Evolutionary conservation across 2,329 filamentous ascomycete genomes (phyloP).

Genomic region (Byssochlamys sp.): DNA sequence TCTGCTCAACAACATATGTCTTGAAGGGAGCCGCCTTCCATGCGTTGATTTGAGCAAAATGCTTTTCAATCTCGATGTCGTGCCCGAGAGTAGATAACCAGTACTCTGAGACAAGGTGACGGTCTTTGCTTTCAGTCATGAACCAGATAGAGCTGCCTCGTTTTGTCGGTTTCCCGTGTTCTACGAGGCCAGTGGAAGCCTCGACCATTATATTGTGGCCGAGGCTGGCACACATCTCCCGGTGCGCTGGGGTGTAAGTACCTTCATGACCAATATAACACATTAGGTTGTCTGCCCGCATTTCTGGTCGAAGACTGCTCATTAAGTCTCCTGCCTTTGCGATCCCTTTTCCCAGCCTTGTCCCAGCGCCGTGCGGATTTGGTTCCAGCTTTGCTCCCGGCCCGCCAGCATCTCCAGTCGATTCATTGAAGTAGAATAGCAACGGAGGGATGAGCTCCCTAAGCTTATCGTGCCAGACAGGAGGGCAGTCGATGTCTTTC

Average conservation of each 20-base stretch:
- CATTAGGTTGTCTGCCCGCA: conserved; percentile 95
- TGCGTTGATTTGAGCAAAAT: conserved; percentile 89
- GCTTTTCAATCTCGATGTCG: conserved; percentile 91
- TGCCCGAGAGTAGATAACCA: conserved; percentile 88
- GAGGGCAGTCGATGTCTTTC: conserved; percentile 92
- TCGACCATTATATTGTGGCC: conserved; percentile 99
- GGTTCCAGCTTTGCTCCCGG: conserved; percentile 43
- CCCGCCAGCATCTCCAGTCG: conserved; percentile 50
- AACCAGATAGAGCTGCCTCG: conserved; percentile 93
- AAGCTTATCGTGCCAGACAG: conserved; percentile 73
- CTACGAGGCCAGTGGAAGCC: conserved; percentile 55
- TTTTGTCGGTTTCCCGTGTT: conserved; percentile 60
- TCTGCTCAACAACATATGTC: conserved; percentile 86
- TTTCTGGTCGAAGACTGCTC: conserved; percentile 75
- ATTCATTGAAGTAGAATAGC: conserved; percentile 86
- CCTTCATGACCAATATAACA: conserved; percentile 97
- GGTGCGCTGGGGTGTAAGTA: conserved; percentile 87
- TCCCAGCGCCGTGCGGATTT: conserved; percentile 32
- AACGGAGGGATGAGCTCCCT: conserved; percentile 66
- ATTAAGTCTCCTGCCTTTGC: conserved; percentile 82
- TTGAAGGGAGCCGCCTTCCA: conserved; percentile 93
- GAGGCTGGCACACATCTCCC: conserved; percentile 93
- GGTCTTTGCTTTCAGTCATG: conserved; percentile 93
- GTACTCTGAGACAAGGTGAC: conserved; percentile 82
- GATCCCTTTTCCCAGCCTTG: conserved; percentile 46